These are phyloP conservation scores for Heimioporus sp. DNA, from an alignment of 768 basidiomycete genomes.

Conservation along the genomic window DNA sequence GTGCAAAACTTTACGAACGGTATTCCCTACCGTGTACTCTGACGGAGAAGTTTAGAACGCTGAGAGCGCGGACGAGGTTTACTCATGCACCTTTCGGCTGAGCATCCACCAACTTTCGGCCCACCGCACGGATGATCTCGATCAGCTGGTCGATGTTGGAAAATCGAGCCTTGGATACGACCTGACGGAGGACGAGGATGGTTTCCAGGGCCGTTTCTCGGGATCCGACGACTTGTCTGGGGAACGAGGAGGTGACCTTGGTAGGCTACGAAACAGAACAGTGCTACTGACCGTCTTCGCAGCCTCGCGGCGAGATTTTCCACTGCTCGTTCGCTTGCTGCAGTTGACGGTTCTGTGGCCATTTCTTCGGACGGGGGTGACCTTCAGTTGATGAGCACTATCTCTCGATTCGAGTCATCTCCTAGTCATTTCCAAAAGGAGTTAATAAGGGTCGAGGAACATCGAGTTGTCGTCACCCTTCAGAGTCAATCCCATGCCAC, in stretches of 20 bases:
- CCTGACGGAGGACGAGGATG: slow-evolving; percentile 81
- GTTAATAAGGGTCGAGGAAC: too few relatives aligned
- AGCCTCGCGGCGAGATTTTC: slow-evolving; percentile 70
- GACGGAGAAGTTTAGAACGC: background rate
- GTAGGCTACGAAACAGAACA: slow-evolving; percentile 34
- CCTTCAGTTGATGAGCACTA: background rate
- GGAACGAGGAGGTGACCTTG: slow-evolving; percentile 2
- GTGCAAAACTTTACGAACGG: slow-evolving; percentile 88
- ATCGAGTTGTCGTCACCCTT: too few relatives aligned
- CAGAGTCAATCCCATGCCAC: slow-evolving; percentile 87
- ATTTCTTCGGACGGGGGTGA: slow-evolving; percentile 25
- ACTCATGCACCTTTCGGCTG: slow-evolving; percentile 82
- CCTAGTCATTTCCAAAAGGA: slow-evolving; percentile 16
- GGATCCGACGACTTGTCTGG: slow-evolving; percentile 89
- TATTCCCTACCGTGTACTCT: slow-evolving; percentile 97
- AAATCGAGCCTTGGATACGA: slow-evolving; percentile 85
- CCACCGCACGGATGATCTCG: slow-evolving; percentile 73
- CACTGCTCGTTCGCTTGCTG: slow-evolving; percentile 55
- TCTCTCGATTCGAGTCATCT: slow-evolving; percentile 15
- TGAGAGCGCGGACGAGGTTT: too few relatives aligned
- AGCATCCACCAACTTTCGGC: slow-evolving; percentile 79
- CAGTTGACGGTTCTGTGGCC: slow-evolving; percentile 38
- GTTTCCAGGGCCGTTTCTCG: slow-evolving; percentile 89
- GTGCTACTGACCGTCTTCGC: slow-evolving; percentile 60
- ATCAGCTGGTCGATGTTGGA: slow-evolving; percentile 85